These are phyloP conservation scores for Candida maesae DNA, from an alignment of 805 yeast species.

Conservation along the genomic window DNA sequence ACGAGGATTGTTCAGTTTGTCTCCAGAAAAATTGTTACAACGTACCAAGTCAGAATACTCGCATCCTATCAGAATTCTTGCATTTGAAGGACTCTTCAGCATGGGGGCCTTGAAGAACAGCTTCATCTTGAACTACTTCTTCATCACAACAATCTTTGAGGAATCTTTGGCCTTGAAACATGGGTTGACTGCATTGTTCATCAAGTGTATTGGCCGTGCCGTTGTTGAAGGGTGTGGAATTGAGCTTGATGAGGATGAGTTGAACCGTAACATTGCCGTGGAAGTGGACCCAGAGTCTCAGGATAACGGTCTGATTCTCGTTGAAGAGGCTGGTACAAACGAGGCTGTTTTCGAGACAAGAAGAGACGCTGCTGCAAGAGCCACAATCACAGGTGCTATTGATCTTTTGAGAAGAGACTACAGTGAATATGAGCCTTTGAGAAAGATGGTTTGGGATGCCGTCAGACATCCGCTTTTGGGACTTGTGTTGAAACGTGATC, in stretches of 20 bases:
- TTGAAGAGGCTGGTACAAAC: conserved; percentile 51
- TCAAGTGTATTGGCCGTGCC: conserved; percentile 55
- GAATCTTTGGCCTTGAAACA: conserved; percentile 48
- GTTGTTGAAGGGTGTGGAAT: conserved; percentile 62
- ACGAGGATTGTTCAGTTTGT: conserved; percentile 47
- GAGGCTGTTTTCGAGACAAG: conserved; percentile 43
- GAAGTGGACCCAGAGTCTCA: conserved; percentile 13
- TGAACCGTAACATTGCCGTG: conserved; percentile 26
- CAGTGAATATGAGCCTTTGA: conserved; percentile 51
- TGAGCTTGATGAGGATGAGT: conserved; percentile 62
- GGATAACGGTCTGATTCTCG: conserved; percentile 43
- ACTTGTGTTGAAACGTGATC: conserved; percentile 52
- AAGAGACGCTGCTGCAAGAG: conserved; percentile 63
- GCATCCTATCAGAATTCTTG: conserved; percentile 55
- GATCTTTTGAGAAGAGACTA: conserved; percentile 60
- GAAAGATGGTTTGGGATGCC: conserved; percentile 61
- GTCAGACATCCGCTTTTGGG: conserved; percentile 60
- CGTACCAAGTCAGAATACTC: conserved; percentile 46
- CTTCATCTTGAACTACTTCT: conserved; percentile 56
- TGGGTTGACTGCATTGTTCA: conserved; percentile 44
- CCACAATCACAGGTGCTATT: conserved; percentile 60
- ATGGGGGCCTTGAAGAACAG: conserved; percentile 76
- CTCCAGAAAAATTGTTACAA: conserved; percentile 52
- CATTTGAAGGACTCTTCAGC: conserved; percentile 64
- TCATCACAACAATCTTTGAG: conserved; percentile 54